Evolutionary conservation across 129 eudicot genomes (phyloP).

Genomic region (Artemisia annua): DNA sequence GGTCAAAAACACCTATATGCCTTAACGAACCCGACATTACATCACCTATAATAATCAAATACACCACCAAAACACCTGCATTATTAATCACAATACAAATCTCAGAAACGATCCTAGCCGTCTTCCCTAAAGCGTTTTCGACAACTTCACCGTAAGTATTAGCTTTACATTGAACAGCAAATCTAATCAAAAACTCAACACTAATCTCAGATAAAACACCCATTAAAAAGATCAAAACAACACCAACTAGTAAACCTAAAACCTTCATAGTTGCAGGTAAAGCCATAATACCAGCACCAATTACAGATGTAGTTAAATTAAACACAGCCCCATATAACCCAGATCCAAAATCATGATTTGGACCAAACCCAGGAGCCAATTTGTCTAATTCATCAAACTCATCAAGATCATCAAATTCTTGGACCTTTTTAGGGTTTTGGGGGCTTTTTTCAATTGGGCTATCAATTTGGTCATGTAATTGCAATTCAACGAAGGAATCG

Average conservation of each 20-base stretch:
- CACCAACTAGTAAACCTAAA: slow-evolving; percentile 68
- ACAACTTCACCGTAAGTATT: slow-evolving; percentile 90
- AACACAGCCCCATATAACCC: slow-evolving; percentile 85
- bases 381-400: slow-evolving; percentile 55
- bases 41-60: slow-evolving; percentile 41
- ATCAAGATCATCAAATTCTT: slow-evolving; percentile 30
- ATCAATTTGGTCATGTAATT: slow-evolving; percentile 37
- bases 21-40: slow-evolving; percentile 43
- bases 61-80: slow-evolving; percentile 42
- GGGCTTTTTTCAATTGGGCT: slow-evolving; percentile 7
- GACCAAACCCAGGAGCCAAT: slow-evolving; percentile 49
- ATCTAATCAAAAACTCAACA: slow-evolving; percentile 71
- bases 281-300: slow-evolving; percentile 99
- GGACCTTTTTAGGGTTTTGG: slow-evolving; percentile 30
- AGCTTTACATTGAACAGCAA: slow-evolving; percentile 76
- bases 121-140: slow-evolving; percentile 78
- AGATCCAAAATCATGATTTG: slow-evolving; percentile 42
- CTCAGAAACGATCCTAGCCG: slow-evolving; percentile 68
- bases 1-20: slow-evolving; percentile 90
- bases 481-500: slow-evolving; percentile 51
- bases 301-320: slow-evolving; percentile 81
- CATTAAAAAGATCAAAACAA: slow-evolving; percentile 65
- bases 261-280: slow-evolving; percentile 98
- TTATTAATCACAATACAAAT: slow-evolving; percentile 67
- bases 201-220: slow-evolving; percentile 85